These are phyloP conservation scores for Fusarium pilosicola DNA, from an alignment of 2,329 filamentous ascomycete species.

Conservation along the genomic window DNA sequence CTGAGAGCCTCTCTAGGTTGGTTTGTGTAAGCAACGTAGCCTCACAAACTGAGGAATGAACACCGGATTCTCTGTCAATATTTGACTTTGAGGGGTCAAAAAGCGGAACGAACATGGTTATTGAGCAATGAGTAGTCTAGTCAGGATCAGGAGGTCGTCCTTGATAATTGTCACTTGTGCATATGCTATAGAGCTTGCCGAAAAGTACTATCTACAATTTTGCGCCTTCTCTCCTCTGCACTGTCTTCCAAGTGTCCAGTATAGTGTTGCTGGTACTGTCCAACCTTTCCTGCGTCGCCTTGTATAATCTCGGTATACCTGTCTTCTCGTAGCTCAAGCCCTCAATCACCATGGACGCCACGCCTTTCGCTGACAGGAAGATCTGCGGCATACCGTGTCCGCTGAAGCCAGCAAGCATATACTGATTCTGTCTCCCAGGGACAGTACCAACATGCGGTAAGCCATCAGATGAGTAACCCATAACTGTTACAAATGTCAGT, in stretches of 20 bases:
- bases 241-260: neutral
- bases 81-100: neutral
- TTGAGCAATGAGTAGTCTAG: neutral
- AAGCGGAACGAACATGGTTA: accelerated
- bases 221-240: neutral
- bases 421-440: conserved; percentile 43
- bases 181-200: accelerated
- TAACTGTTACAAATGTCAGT: conserved; percentile 42
- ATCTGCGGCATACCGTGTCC: conserved; percentile 60
- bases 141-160: accelerated
- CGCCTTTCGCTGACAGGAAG: conserved; percentile 4
- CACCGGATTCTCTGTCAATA: neutral
- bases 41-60: neutral
- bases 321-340: neutral
- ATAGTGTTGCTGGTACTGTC: neutral
- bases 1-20: neutral
- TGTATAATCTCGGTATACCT: neutral
- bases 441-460: conserved; percentile 57
- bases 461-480: conserved; percentile 55
- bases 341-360: neutral
- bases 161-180: accelerated
- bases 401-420: neutral
- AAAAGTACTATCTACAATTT: neutral
- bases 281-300: neutral
- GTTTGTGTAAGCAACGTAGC: neutral